Percentiles rank a stretch among this genome's conserved stretches.
Evolutionary conservation across 139 green algal species (phyloP).

Genomic region (Coelastrella sp.): DNA sequence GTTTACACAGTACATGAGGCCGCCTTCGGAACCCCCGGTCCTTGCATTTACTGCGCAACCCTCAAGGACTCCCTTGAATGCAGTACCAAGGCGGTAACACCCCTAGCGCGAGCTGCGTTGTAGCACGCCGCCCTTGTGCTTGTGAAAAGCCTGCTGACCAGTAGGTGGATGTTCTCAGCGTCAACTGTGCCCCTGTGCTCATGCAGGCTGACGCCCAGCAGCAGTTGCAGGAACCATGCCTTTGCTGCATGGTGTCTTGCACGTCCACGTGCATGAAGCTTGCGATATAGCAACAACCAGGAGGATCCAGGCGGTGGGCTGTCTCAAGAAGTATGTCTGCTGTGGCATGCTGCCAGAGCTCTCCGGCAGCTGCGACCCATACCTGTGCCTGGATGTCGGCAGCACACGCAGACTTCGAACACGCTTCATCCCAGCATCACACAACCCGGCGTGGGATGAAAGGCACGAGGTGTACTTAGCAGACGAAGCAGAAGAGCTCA

Average conservation of each 20-base stretch:
- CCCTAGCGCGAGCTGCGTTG: no score
- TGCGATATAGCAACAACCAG: conserved; percentile 8
- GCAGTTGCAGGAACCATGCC: conserved; percentile 8
- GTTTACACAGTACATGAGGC: no score
- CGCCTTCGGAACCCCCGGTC: no score
- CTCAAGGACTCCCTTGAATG: no score
- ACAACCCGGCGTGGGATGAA: conserved; percentile 39
- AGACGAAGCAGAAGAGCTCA: conserved; percentile 30
- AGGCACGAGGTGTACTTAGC: conserved; percentile 37
- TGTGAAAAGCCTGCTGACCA: no score
- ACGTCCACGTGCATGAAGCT: conserved; percentile 18
- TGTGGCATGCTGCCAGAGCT: conserved; percentile 43
- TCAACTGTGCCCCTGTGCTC: no score
- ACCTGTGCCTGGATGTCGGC: conserved; percentile 44
- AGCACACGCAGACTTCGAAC: conserved; percentile 32
- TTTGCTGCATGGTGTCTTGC: conserved; percentile 45
- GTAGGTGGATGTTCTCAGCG: no score
- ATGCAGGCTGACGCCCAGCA: background rate
- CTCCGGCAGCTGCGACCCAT: conserved; percentile 37
- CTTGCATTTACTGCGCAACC: no score
- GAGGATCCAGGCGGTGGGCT: conserved; percentile 14
- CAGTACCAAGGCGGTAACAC: no score
- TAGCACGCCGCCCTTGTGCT: no score
- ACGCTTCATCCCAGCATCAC: background rate
- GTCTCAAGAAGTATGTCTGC: conserved; percentile 43